Evolutionary conservation across 805 yeast genomes (phyloP).

Genomic region (Kodamaea lidongshanica): DNA sequence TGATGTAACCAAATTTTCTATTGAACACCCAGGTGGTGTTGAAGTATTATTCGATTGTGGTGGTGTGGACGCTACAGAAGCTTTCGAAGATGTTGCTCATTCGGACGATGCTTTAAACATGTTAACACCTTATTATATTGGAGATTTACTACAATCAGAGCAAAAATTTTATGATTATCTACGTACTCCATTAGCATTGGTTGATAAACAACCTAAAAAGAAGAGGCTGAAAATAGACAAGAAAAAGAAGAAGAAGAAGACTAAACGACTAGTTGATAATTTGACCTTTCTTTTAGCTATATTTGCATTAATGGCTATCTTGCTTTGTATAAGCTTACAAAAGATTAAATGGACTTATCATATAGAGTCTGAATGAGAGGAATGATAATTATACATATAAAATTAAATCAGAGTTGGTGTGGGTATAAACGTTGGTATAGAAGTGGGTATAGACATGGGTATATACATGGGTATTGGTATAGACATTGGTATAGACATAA

Average conservation of each 20-base stretch:
- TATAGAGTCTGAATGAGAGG: conserved; percentile 3
- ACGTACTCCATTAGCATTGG: conserved; percentile 8
- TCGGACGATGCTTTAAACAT: conserved; percentile 29
- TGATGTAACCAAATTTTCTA: conserved; percentile 63
- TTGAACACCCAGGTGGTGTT: conserved; percentile 73
- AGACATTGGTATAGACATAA: neutral
- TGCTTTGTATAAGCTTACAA: conserved; percentile 15
- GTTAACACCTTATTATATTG: conserved; percentile 25
- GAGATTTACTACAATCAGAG: conserved; percentile 19
- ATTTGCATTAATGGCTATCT: conserved; percentile 13
- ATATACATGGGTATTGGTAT: neutral
- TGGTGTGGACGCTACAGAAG: conserved; percentile 67
- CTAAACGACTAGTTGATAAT: conserved; percentile 9
- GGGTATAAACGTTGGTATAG: neutral
- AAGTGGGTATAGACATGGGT: no score
- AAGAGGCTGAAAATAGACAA: conserved; percentile 1
- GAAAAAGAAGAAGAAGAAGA: conserved; percentile 7
- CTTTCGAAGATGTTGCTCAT: conserved; percentile 47
- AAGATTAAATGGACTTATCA: conserved; percentile 16
- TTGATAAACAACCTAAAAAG: neutral
- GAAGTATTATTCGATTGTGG: conserved; percentile 76
- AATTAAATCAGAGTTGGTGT: no score
- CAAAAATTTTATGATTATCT: conserved; percentile 12
- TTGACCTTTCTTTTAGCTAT: conserved; percentile 11
- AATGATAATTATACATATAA: conserved; percentile 1